Evolutionary conservation across 345 rosid species (phyloP), one percentile per base, ranked within the genome.

Genomic region (Carallia brachiata): DNA sequence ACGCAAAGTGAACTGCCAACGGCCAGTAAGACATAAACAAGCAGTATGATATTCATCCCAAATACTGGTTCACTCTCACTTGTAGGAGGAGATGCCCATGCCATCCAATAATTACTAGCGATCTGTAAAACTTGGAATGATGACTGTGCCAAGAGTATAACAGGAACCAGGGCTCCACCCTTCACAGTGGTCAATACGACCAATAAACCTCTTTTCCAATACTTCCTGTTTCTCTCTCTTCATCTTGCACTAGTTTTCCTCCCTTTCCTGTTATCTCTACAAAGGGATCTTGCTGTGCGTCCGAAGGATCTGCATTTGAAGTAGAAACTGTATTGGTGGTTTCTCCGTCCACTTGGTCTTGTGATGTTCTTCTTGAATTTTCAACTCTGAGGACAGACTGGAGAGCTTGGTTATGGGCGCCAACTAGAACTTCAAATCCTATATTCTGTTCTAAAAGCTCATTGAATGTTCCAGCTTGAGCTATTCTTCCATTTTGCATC

Each of bases 41-140:
- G 87, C 70, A 93, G 73, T 50, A 93, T 72, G 58, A 74, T 61
- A 10, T 84, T 80, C 98, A 91, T 89, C 31, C 79, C 72, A 5
- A 82, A 13, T 65, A 53, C 74, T 67, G 96, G 91, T 65, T 77
- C 36, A 18, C 79, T 74, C 7, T 89, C 87, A 37, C 78, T 79
- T 40, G 92, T 82, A 47, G 98, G 73, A 73, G 98, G 92, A 77
- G 85, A 82, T 80, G 89, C 78, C 96, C 96, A 91, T 62, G 98
- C 94, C 92, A 93, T 91, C 98, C 98, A 93, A 65, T 89, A 93
- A 65, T 93, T 93, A 67, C 98, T 91, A 31, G 90, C 88, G 44
- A 91, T 80, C 80, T 93, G 97, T 39, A 93, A 77, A 65, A 82
- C 68, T 80, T 93, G 98, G 84, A 89, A 93, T 27, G 84, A 81